Conservation (phyloP, 1,139 yeast species). For the Hyphopichia fennica region DNA sequence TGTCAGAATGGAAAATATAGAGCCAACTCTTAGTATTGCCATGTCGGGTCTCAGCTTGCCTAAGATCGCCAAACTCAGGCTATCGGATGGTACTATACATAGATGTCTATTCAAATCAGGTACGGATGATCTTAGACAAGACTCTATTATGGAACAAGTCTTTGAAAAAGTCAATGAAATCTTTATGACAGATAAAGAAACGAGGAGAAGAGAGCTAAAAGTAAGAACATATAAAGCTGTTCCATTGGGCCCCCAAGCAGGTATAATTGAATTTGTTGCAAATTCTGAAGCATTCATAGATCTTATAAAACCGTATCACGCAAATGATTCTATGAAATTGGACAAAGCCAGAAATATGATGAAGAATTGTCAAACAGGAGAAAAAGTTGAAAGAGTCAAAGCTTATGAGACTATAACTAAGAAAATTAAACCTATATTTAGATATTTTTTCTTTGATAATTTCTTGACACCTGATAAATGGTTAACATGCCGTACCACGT, state of each 20-base stretch:
- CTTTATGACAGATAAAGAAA: slow-evolving; percentile 54
- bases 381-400: slow-evolving; percentile 46
- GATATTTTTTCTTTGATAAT: slow-evolving; percentile 68
- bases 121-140: slow-evolving; percentile 90
- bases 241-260: slow-evolving; percentile 86
- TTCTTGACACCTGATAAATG: slow-evolving; percentile 69
- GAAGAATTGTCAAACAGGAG: slow-evolving; percentile 54
- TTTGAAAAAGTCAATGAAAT: slow-evolving; percentile 83
- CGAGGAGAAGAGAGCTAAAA: slow-evolving; percentile 55
- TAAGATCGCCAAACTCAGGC: slow-evolving; percentile 59
- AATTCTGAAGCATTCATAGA: slow-evolving; percentile 74
- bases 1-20: slow-evolving; percentile 49
- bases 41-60: slow-evolving; percentile 85
- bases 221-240: slow-evolving; percentile 87
- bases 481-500: slow-evolving; percentile 65
- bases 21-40: slow-evolving; percentile 56
- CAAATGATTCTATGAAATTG: slow-evolving; percentile 40
- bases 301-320: slow-evolving; percentile 59
- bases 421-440: slow-evolving; percentile 64
- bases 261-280: slow-evolving; percentile 87
- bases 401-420: slow-evolving; percentile 51
- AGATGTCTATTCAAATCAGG: slow-evolving; percentile 77
- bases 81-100: slow-evolving; percentile 59
- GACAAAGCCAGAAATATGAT: slow-evolving; percentile 66
- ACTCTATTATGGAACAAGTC: slow-evolving; percentile 96